Conservation (phyloP, 2,329 filamentous ascomycete genomes). For the Botryotinia convoluta region DNA sequence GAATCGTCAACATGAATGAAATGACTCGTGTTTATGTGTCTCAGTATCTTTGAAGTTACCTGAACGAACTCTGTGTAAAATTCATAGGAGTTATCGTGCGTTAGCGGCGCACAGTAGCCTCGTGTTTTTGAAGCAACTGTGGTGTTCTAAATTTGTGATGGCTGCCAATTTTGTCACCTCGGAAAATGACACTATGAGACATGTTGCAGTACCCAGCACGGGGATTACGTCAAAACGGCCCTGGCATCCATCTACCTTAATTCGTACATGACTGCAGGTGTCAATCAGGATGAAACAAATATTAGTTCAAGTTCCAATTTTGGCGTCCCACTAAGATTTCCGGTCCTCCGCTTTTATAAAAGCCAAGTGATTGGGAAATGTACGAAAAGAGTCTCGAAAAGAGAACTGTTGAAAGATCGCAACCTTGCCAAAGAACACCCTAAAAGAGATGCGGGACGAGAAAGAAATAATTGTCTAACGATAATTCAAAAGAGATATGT, state of each 20-base stretch:
- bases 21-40: slow-evolving; percentile 1
- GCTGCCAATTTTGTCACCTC: slow-evolving; percentile 3
- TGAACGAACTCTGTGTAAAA: background rate
- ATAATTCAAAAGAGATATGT: background rate
- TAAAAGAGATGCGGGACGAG: background rate
- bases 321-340: slow-evolving; percentile 11
- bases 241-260: background rate
- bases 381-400: background rate
- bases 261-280: slow-evolving; percentile 18
- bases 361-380: background rate
- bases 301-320: background rate
- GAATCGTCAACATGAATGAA: background rate
- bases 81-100: slow-evolving; percentile 4
- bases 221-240: slow-evolving; percentile 11
- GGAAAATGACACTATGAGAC: background rate
- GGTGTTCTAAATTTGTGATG: background rate
- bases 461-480: background rate
- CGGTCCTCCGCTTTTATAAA: background rate
- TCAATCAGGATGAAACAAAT: slow-evolving; percentile 20
- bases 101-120: slow-evolving; percentile 5
- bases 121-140: background rate
- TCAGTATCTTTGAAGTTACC: background rate
- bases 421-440: slow-evolving; percentile 11
- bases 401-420: background rate
- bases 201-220: background rate